Conservation (phyloP, 2,329 filamentous ascomycete genomes). For the Neonectria punicea region DNA sequence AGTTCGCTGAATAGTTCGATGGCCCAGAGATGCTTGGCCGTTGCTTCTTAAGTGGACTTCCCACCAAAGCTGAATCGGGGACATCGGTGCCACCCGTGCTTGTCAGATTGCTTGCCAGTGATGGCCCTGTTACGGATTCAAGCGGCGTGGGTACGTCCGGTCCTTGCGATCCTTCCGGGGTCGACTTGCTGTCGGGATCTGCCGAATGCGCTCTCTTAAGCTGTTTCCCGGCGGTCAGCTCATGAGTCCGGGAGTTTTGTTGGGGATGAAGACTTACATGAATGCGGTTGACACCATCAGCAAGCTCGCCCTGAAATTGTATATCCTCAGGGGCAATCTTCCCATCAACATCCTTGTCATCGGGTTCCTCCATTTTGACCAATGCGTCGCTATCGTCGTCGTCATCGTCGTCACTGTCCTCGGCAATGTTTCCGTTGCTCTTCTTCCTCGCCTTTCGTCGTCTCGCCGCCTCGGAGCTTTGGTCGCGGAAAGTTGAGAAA, state of each 20-base stretch:
- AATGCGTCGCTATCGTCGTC: slow-evolving; percentile 71
- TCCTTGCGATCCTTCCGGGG: slow-evolving; percentile 50
- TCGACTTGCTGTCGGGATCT: slow-evolving; percentile 66
- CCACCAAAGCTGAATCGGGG: slow-evolving; percentile 59
- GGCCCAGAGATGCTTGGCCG: slow-evolving; percentile 62
- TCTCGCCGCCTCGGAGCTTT: slow-evolving; percentile 63
- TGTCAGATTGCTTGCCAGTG: slow-evolving; percentile 29
- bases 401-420: slow-evolving; percentile 81
- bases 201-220: slow-evolving; percentile 84
- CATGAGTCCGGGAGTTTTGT: not conserved
- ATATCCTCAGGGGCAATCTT: slow-evolving; percentile 77
- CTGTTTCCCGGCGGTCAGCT: slow-evolving; percentile 54
- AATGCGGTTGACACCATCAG: slow-evolving; percentile 84
- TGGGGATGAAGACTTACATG: slow-evolving; percentile 64
- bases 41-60: slow-evolving; percentile 81
- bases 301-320: slow-evolving; percentile 77
- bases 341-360: slow-evolving; percentile 69
- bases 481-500: slow-evolving; percentile 88
- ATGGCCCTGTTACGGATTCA: slow-evolving; percentile 26
- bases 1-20: slow-evolving; percentile 24
- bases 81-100: slow-evolving; percentile 38
- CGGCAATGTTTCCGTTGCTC: slow-evolving; percentile 72
- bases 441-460: slow-evolving; percentile 70
- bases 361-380: slow-evolving; percentile 72
- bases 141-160: slow-evolving; percentile 54